These are phyloP conservation scores for Boletus subcaerulescens DNA, from an alignment of 768 basidiomycete genomes.

Conservation along the genomic window DNA sequence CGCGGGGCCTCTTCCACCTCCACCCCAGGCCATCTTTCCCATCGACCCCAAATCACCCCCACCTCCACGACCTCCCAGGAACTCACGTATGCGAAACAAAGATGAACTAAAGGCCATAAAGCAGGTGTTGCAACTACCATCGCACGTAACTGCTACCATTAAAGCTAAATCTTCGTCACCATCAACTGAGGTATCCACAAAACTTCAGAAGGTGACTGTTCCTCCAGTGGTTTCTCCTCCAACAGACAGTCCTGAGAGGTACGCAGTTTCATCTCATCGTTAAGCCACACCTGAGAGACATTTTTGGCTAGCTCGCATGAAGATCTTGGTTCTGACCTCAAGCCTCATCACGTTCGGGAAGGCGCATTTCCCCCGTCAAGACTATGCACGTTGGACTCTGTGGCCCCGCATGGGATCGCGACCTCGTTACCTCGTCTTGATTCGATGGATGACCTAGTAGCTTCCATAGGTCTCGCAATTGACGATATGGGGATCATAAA, in stretches of 20 bases:
- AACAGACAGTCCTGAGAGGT: slow-evolving; percentile 20
- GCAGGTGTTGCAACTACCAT: slow-evolving; percentile 57
- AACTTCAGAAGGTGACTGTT: slow-evolving; percentile 21
- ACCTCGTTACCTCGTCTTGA: slow-evolving; percentile 24
- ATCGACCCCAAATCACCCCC: slow-evolving; percentile 49
- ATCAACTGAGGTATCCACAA: slow-evolving; percentile 26
- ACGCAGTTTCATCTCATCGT: not conserved
- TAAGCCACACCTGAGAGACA: not conserved
- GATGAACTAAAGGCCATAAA: slow-evolving; percentile 57
- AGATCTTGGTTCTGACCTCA: slow-evolving; percentile 15
- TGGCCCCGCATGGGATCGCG: slow-evolving; percentile 14
- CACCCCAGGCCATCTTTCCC: slow-evolving; percentile 55
- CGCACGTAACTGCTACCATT: slow-evolving; percentile 49
- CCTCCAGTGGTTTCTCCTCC: slow-evolving; percentile 1
- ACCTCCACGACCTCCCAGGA: slow-evolving; percentile 58
- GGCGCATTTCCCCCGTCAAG: slow-evolving; percentile 61
- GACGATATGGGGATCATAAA: slow-evolving; percentile 37
- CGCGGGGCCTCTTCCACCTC: slow-evolving; percentile 71
- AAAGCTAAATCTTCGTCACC: slow-evolving; percentile 19
- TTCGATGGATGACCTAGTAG: slow-evolving; percentile 39
- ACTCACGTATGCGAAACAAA: slow-evolving; percentile 50
- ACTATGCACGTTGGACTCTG: slow-evolving; percentile 26
- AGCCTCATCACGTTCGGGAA: slow-evolving; percentile 47
- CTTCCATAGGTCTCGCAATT: slow-evolving; percentile 37
- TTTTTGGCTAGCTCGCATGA: slow-evolving; percentile 20